Conservation (phyloP, 2,329 filamentous ascomycete species). For the Hypoxylon sp. region DNA sequence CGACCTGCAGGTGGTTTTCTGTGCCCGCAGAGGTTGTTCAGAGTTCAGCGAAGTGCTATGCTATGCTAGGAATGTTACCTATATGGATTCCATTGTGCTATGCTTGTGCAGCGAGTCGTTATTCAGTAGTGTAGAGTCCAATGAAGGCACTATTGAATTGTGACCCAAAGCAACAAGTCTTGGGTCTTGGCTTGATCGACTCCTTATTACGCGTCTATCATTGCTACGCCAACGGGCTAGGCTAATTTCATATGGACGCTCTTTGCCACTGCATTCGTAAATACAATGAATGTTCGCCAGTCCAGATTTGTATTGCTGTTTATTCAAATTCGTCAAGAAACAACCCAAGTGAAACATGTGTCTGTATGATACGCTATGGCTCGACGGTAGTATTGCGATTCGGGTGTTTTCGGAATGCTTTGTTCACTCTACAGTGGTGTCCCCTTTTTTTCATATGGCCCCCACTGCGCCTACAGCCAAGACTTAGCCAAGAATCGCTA, state of each 20-base stretch:
- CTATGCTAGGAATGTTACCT: not conserved
- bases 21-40: not conserved
- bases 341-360: slow-evolving; percentile 33
- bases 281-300: slow-evolving; percentile 5
- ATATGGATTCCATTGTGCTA: not conserved
- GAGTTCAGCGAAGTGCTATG: not conserved
- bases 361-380: slow-evolving; percentile 33
- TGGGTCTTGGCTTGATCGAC: slow-evolving; percentile 37
- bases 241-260: slow-evolving; percentile 4
- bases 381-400: slow-evolving; percentile 19
- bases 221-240: slow-evolving; percentile 12
- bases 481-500: slow-evolving; percentile 36
- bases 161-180: slow-evolving; percentile 25
- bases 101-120: slow-evolving; percentile 5
- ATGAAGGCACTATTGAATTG: slow-evolving; percentile 33
- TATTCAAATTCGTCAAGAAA: slow-evolving; percentile 22
- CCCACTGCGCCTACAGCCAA: slow-evolving; percentile 42
- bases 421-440: slow-evolving; percentile 12
- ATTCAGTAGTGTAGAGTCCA: slow-evolving; percentile 14
- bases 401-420: slow-evolving; percentile 38
- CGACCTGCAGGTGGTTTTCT: not conserved
- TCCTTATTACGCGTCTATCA: slow-evolving; percentile 32
- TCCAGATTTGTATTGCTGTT: not conserved
- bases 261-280: slow-evolving; percentile 5
- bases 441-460: slow-evolving; percentile 28